Evolutionary conservation across 768 basidiomycete species (phyloP).

Genomic region (Amylocystis lapponica): DNA sequence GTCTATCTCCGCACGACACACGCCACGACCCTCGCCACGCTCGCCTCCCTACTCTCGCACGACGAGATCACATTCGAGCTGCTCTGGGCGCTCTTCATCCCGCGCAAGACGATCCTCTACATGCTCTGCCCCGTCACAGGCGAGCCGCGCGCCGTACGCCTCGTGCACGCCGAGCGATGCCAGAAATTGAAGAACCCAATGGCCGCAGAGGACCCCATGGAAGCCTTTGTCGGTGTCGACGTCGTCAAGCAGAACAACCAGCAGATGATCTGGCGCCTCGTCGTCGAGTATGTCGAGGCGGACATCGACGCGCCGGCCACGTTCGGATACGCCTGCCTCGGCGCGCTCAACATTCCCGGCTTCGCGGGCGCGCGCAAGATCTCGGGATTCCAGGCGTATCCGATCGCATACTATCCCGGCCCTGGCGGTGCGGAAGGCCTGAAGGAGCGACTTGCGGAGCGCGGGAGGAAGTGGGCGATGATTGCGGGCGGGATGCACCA

Average conservation of each 20-base stretch:
- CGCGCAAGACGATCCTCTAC: constrained; percentile 42
- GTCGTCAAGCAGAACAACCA: constrained; percentile 27
- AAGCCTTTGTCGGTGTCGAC: constrained; percentile 8
- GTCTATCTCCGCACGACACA: constrained; percentile 46
- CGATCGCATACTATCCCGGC: constrained; percentile 43
- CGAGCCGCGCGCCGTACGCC: constrained; percentile 47
- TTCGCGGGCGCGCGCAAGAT: constrained; percentile 51
- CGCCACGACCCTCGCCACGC: constrained; percentile 39
- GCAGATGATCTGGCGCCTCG: constrained; percentile 36
- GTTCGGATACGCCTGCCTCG: constrained; percentile 20
- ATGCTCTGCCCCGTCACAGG: constrained; percentile 48
- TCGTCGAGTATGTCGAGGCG: constrained; percentile 50
- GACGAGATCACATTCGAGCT: constrained; percentile 55
- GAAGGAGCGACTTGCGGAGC: constrained; percentile 31
- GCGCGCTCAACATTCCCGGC: constrained; percentile 30
- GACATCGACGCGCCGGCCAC: constrained; percentile 19
- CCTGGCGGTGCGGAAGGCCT: constrained; percentile 35
- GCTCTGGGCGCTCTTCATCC: constrained; percentile 52
- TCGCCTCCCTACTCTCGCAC: constrained; percentile 44
- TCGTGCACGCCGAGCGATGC: constrained; percentile 34
- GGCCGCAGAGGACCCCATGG: constrained; percentile 16
- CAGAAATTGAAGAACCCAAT: constrained; percentile 15
- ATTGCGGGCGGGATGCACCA: constrained; percentile 49
- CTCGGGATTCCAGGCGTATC: constrained; percentile 43
- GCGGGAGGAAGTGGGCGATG: constrained; percentile 54